Evolutionary conservation across 306 rosid species (phyloP), one percentile per base, ranked within the genome.

Genomic region (Potentilla sterilis): DNA sequence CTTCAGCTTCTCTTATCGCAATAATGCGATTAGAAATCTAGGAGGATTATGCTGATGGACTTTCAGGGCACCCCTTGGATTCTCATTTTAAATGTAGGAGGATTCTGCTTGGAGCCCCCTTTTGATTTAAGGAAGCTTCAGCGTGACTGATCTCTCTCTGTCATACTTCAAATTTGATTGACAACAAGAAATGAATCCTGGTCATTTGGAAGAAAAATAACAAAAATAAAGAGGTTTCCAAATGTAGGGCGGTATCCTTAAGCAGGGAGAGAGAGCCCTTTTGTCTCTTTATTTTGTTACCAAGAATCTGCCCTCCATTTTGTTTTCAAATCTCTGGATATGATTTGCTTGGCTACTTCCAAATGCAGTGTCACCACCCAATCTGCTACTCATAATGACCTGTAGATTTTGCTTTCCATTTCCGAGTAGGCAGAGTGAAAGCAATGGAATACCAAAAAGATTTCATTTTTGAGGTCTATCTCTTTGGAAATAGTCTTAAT

Each of bases 321-420:
- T 15, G 67, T 24, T 49, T 75, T 65, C 47, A 65, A 3, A 65
- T 65, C 69, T 62, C 41, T 32, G 11, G 43, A 62, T 62, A 34
- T 57, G 76, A 79, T 79, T 79, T 79, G 74, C 63, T 47, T 74
- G 66, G 43, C 71, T 9, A 37, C 55, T 61, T 43, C 22, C 37
- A 24, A 21, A 35, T 21, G 38, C 15, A 15, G 22, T 32, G 43
- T 55, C 62, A 73, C 59, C 38, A 34, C 52, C 78, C 64, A 34
- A 70, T 48, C 42, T 70, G 28, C 58, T 14, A 32, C 72, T 44
- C 55, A 44, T 24, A 32, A 32, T 63, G 43, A 58, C 18, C 64
- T 58, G 37, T 24, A 35, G 13, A 2, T 14, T 15, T 62, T 62
- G 42, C 41, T 62, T 63, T 63, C 68, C 41, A 35, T 63, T 63